Base-by-base conservation (phyloP, 371 early-diverging fungal genomes). In the Haplosporangium sp. region DNA sequence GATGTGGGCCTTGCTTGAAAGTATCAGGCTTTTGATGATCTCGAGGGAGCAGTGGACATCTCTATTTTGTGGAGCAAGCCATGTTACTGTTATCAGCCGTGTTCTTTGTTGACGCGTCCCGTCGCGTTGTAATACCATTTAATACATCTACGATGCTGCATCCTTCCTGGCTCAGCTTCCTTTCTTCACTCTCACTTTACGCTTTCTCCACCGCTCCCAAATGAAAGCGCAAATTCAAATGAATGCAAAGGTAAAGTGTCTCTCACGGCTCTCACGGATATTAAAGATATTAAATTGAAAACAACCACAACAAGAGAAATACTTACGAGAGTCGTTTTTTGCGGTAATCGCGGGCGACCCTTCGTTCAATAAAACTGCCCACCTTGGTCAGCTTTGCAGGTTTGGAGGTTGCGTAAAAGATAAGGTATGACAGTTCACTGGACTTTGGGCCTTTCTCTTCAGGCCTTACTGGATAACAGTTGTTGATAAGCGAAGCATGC, bases 301-400 rank as follows among this genome's bases (percentile, higher is more conserved):
- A 45, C 41, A 64, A 11, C 58, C 41, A 54, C 55, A 58, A 58
- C 16, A 74, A 65, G 11, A 23, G 47, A 40, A 29, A 42, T 14
- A 85, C 84, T 82, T 89, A 91, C 86, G 86, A 80, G 60, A 86
- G 85, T 69, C 87, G 81, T 43, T 81, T 85, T 74, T 90, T 91
- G 58, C 86, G 83, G n/a, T 87, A 79, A 74, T 94, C 94, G 51
- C 87, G 81, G 52, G 86, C 83, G 5, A 93, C 87, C 64, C 93
- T 87, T 70, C 90, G 90, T 67, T 95, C 95, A 59, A 98, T 80
- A 77, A 91, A 95, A 16, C 81, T 83, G 62, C 96, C 96, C 48
- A 97, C 96, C 72, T 98, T 98, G 62, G 94, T 88, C 29, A 97
- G 86, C 81, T 98, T 98, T 47, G 92, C 94, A 6, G 97, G 97